A percentile compares a stretch with the other conserved stretches of the same genome.
These are phyloP conservation scores for Periconia macrospinosa DNA, from an alignment of 2,329 filamentous ascomycete species.

Conservation along the genomic window DNA sequence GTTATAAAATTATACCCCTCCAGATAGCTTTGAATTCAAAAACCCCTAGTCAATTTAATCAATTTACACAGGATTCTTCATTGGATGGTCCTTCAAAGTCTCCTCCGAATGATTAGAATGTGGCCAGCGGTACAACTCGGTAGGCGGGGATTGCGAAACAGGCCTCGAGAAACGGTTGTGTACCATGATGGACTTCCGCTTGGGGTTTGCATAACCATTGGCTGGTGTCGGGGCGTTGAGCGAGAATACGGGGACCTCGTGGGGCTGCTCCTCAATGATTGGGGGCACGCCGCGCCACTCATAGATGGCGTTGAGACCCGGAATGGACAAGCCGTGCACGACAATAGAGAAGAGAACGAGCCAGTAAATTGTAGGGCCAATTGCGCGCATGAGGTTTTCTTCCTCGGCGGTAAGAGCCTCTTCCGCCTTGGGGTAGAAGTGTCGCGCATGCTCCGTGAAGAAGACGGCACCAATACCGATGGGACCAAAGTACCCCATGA, in stretches of 20 bases:
- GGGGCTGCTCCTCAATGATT: slow-evolving; percentile 53
- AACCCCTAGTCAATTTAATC: no score
- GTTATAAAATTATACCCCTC: no score
- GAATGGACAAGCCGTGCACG: slow-evolving; percentile 40
- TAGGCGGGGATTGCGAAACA: slow-evolving; percentile 4
- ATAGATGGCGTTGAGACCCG: neutral
- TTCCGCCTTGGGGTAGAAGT: slow-evolving; percentile 70
- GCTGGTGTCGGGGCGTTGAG: slow-evolving; percentile 44
- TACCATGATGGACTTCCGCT: slow-evolving; percentile 40
- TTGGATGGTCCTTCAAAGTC: no score
- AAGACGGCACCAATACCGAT: slow-evolving; percentile 90
- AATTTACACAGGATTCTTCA: no score
- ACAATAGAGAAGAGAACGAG: slow-evolving; percentile 80
- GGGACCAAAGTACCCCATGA: slow-evolving; percentile 91
- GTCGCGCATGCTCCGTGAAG: slow-evolving; percentile 78
- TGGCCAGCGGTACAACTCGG: neutral
- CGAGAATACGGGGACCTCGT: slow-evolving; percentile 44
- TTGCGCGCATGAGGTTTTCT: slow-evolving; percentile 63
- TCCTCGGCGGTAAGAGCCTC: slow-evolving; percentile 68
- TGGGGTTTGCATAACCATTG: slow-evolving; percentile 41
- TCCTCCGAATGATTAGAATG: no score
- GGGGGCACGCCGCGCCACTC: slow-evolving; percentile 63
- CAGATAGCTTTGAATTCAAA: no score
- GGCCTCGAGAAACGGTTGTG: slow-evolving; percentile 52
- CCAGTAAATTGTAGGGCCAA: slow-evolving; percentile 82